A percentile compares a stretch with the other conserved stretches of the same genome.
These are phyloP conservation scores for Falciphora oryzae DNA, from an alignment of 2,329 filamentous ascomycete species.

Conservation along the genomic window DNA sequence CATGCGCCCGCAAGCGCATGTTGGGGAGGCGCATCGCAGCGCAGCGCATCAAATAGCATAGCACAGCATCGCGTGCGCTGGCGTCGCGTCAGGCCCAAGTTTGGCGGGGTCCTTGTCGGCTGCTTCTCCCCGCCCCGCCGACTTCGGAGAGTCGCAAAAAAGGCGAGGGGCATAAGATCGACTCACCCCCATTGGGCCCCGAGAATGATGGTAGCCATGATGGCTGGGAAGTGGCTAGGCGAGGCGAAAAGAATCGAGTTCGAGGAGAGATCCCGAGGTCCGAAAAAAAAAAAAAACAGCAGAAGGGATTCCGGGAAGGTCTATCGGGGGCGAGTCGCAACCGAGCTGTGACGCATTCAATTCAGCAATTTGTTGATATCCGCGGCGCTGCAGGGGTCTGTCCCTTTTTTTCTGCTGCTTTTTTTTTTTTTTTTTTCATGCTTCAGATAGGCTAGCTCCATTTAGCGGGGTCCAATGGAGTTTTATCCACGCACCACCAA, in stretches of 20 bases:
- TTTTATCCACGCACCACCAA: no score
- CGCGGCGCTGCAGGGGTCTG: neutral
- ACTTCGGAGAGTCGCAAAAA: conserved; percentile 1
- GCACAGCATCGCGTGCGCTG: conserved; percentile 22
- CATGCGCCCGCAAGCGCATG: neutral
- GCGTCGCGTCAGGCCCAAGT: conserved; percentile 8
- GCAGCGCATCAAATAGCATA: conserved; percentile 10
- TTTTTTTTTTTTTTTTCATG: no score
- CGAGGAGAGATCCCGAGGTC: neutral
- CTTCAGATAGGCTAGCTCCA: no score
- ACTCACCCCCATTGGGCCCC: conserved; percentile 54
- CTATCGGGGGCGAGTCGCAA: neutral
- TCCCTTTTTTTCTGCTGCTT: no score
- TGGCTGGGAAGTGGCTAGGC: conserved; percentile 7
- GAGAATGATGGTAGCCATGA: conserved; percentile 50
- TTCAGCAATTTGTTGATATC: neutral
- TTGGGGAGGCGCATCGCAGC: neutral
- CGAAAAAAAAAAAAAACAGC: neutral
- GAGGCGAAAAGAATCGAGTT: neutral
- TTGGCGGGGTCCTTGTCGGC: neutral
- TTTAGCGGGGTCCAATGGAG: no score
- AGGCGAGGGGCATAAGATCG: conserved; percentile 7
- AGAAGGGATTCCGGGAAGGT: neutral
- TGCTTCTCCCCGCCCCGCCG: conserved; percentile 8
- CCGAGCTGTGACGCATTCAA: neutral